Base-by-base conservation (phyloP, 2,329 filamentous ascomycete genomes). In the Parastagonospora nodorum region DNA sequence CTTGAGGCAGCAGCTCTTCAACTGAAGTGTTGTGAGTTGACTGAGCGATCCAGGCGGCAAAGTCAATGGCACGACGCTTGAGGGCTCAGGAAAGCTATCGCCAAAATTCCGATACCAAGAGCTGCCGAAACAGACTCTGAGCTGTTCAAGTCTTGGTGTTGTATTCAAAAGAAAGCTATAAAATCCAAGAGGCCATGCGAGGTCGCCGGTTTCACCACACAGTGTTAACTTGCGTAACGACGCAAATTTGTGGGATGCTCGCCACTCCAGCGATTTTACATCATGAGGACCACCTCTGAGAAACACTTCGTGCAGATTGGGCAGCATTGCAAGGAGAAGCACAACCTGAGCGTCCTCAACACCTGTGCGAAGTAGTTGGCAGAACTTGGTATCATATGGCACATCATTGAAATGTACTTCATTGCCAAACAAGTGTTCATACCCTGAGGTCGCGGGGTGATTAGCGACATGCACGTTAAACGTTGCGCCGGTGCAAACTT, bases 351-450 rank as follows among this genome's bases (percentile, higher is more conserved):
- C 39, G 10, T 55, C 52, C 5, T 48, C 44, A 8, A 51, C n/a
- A 11, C 48, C 52, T 8, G 44, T 19, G 8, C 40, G 44, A n/a
- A 55, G 41, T 9, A 49, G 44, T 39, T 54, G 47, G 28, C 51
- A 54, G 40, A 48, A 54, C 28, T 39, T 54, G 15, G n/a, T 14
- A 37, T 51, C 48, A 30, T 51, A 48, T 6, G 48, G 19, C 12
- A 38, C 30, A 4, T 33, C 36, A 7, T 24, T 15, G 9, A 31
- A 33, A 1, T 29, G 11, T 15, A 45, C n/a, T 19, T 28, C 16
- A 15, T 46, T 36, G n/a, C 45, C 47, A 16, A 50, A 45, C 4
- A 40, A 11, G 28, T 41, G n/a, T 11, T 16, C 27, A 28, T 46
- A 19, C 14, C 38, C 19, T 24, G 5, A 24, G 19, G 5, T 24